These are phyloP conservation scores for Phialemoniopsis sp. DNA, from an alignment of 2,329 filamentous ascomycete genomes.

Conservation along the genomic window DNA sequence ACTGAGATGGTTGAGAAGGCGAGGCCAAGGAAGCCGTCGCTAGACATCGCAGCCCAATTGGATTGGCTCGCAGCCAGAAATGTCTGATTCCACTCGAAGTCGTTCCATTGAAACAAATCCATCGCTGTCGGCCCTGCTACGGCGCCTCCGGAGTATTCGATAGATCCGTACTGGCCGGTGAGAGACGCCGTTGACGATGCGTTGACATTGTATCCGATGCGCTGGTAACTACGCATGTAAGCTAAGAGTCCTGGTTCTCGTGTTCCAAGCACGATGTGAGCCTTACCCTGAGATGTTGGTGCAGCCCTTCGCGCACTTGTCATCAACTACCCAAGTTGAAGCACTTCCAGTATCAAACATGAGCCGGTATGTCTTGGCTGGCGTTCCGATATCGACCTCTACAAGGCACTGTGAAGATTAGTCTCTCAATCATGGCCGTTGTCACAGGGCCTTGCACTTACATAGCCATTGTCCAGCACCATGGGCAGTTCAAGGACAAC, in stretches of 20 bases:
- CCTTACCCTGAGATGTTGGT: conserved; percentile 16
- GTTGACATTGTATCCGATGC: conserved; percentile 18
- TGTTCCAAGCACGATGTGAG: too few species aligned
- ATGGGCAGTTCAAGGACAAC: conserved; percentile 10
- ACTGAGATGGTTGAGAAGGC: conserved; percentile 24
- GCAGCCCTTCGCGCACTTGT: conserved; percentile 18
- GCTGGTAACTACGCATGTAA: too few species aligned
- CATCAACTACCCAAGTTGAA: conserved; percentile 25
- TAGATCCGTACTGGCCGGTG: conserved; percentile 13
- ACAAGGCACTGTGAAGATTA: too few species aligned
- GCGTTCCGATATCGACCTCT: conserved; percentile 20
- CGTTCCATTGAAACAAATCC: conserved; percentile 17
- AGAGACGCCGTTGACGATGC: conserved; percentile 17
- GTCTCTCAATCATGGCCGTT: too few species aligned
- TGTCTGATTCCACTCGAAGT: conserved; percentile 16
- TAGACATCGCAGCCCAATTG: conserved; percentile 20
- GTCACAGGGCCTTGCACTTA: too few species aligned
- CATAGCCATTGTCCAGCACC: conserved; percentile 7
- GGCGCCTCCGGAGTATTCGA: conserved; percentile 24
- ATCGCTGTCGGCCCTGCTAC: conserved; percentile 16
- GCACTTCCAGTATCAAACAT: conserved; percentile 29
- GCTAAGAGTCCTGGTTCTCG: too few species aligned
- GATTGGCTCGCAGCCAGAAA: conserved; percentile 23
- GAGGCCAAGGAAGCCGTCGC: conserved; percentile 28
- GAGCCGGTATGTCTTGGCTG: conserved; percentile 17